Conservation (phyloP, 73 alveolate species). For the Paramecium sexaurelia region DNA sequence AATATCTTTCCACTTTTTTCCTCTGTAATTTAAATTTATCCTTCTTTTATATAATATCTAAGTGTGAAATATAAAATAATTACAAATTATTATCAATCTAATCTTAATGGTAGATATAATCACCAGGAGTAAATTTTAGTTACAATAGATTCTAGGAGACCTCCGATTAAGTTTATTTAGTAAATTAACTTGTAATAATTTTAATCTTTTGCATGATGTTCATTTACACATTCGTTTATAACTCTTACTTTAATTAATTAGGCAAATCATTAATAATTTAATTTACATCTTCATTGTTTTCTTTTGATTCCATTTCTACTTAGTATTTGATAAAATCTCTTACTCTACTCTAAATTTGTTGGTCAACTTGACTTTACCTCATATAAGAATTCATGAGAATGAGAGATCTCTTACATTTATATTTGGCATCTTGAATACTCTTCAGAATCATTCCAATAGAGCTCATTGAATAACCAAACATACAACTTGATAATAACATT, state of each 20-base stretch:
- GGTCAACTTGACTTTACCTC: slow-evolving; percentile 24
- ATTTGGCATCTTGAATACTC: slow-evolving; percentile 18
- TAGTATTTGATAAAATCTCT: slow-evolving; percentile 14
- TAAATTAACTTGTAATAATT: neutral
- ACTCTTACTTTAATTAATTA: slow-evolving; percentile 4
- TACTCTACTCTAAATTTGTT: neutral
- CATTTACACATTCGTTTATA: neutral
- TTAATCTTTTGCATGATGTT: neutral
- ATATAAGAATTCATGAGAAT: slow-evolving; percentile 21
- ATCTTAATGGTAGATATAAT: neutral
- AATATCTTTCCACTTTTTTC: slow-evolving; percentile 11
- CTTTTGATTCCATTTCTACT: slow-evolving; percentile 28
- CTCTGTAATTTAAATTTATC: slow-evolving; percentile 22
- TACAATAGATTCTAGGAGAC: neutral
- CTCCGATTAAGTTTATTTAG: neutral
- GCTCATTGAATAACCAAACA: slow-evolving; percentile 62
- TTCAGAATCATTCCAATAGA: slow-evolving; percentile 63
- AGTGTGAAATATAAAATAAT: neutral
- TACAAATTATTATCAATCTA: neutral
- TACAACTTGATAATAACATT: slow-evolving; percentile 54
- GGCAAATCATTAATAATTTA: slow-evolving; percentile 4
- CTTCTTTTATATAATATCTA: neutral
- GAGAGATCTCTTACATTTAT: neutral
- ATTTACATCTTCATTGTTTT: slow-evolving; percentile 18
- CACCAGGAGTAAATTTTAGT: slow-evolving; percentile 38